Base-by-base conservation (phyloP, 2,329 filamentous ascomycete genomes). In the Lojkania enalia region DNA sequence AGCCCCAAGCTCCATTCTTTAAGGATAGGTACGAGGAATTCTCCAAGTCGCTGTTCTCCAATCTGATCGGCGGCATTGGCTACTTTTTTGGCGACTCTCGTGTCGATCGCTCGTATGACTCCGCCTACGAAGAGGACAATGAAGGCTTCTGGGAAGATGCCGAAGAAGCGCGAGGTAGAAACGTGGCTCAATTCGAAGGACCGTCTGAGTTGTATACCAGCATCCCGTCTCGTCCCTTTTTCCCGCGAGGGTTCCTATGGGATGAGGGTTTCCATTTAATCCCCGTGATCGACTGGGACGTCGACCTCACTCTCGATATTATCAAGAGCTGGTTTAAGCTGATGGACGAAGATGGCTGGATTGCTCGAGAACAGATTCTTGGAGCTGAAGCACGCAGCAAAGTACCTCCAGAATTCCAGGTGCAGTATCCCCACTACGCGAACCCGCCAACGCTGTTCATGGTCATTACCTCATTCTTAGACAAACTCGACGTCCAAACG, bases 281-380 rank as follows among this genome's bases (percentile, higher is more conserved):
- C 36, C 91, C 91, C 1, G 85, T 99, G 42, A 81, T 90, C 15
- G 92, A 99, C 55, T 99, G 91, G 88, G 94, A 99, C 66, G 83
- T 90, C 40, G 91, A 96, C 63, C 79, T 97, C 29, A 79, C 74
- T 0, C 76, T 85, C 38, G 90, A 96, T 52, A 90, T 99, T 54
- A 81, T 97, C 51, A 88, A 87, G 73, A 96, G 89, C 71, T 99
- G 94, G 94, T 95, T 95, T 74, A 90, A 86, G 53, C 81, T 95
- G 14, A 96, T 97, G 82, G 94, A 99, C 55, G 87, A 94, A 13
- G 90, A 97, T 67, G 94, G 94, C 42, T 99, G 94, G 94, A 97
- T 99, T 64, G 89, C 86, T 2, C 86, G 94, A 39, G 94, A 99
- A 74, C 91, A 96, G 72, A 97, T 99, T 48, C 81, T 99, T 2